Percentiles rank a stretch among this genome's conserved stretches.
These are phyloP conservation scores for Ustanciosporium gigantosporum DNA, from an alignment of 1,284 basidiomycete species.

Conservation along the genomic window DNA sequence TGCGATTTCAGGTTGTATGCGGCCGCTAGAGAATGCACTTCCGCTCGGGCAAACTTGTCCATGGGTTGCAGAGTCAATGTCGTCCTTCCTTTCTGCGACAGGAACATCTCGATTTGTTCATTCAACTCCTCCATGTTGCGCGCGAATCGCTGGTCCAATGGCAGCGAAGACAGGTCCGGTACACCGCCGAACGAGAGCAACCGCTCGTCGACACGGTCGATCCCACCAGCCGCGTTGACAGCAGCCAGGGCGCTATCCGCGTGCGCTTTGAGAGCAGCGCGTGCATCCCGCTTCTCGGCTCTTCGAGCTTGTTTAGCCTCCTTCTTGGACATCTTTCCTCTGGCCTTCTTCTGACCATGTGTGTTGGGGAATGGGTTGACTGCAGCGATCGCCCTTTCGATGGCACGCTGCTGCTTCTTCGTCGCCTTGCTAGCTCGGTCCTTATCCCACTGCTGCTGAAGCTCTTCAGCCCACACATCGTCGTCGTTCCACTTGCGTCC, in stretches of 20 bases:
- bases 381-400: slow-evolving; percentile 65
- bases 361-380: slow-evolving; percentile 63
- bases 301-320: slow-evolving; percentile 39
- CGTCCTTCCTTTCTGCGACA: slow-evolving; percentile 32
- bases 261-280: slow-evolving; percentile 33
- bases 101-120: slow-evolving; percentile 49
- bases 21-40: slow-evolving; percentile 55
- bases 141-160: slow-evolving; percentile 26
- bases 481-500: slow-evolving; percentile 67
- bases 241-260: slow-evolving; percentile 27
- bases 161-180: slow-evolving; percentile 12
- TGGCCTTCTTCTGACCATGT: slow-evolving; percentile 44
- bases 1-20: slow-evolving; percentile 53
- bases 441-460: slow-evolving; percentile 67
- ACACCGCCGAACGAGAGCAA: slow-evolving; percentile 19
- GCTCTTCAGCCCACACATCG: slow-evolving; percentile 68
- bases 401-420: slow-evolving; percentile 40
- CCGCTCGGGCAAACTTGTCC: slow-evolving; percentile 57
- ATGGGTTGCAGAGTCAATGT: slow-evolving; percentile 57
- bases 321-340: slow-evolving; percentile 48
- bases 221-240: slow-evolving; percentile 19
- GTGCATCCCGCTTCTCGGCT: slow-evolving; percentile 35
- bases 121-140: slow-evolving; percentile 48
- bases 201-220: slow-evolving; percentile 20
- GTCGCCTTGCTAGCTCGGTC: slow-evolving; percentile 41